Percentiles rank a stretch among this genome's conserved stretches.
These are phyloP conservation scores for Usnea hakonensis DNA, from an alignment of 495 filamentous ascomycete genomes.

Conservation along the genomic window DNA sequence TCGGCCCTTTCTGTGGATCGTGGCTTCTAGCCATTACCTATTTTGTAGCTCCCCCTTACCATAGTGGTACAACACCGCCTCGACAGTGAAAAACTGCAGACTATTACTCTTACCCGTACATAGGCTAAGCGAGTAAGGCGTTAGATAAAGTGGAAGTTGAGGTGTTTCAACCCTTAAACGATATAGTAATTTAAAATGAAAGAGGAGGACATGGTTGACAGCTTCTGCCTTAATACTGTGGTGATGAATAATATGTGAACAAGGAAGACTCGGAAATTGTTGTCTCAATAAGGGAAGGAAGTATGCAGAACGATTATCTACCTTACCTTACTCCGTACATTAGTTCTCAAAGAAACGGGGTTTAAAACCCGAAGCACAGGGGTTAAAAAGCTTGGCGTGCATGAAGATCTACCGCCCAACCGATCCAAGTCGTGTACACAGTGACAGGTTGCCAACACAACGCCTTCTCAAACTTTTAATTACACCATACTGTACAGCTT, in stretches of 20 bases:
- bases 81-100: not conserved
- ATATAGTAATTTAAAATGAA: too few relatives aligned
- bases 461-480: not conserved
- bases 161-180: not conserved
- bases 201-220: too few relatives aligned
- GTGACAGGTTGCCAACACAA: not conserved
- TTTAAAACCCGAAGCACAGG: too few relatives aligned
- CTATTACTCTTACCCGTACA: not conserved
- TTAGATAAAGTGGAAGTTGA: not conserved
- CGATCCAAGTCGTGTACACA: not conserved
- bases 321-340: too few relatives aligned
- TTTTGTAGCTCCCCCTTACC: constrained; percentile 12
- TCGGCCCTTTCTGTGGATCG: constrained; percentile 15
- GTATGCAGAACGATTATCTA: not conserved
- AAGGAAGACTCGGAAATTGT: not conserved
- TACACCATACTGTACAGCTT: not conserved
- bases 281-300: not conserved
- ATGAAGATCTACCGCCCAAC: not conserved
- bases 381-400: not conserved
- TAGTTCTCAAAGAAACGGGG: too few relatives aligned
- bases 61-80: constrained; percentile 5
- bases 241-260: too few relatives aligned
- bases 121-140: not conserved
- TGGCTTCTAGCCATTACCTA: constrained; percentile 7
- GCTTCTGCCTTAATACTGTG: too few relatives aligned